These are phyloP conservation scores for Aspergillus tanneri DNA, from an alignment of 2,329 filamentous ascomycete genomes.

Conservation along the genomic window DNA sequence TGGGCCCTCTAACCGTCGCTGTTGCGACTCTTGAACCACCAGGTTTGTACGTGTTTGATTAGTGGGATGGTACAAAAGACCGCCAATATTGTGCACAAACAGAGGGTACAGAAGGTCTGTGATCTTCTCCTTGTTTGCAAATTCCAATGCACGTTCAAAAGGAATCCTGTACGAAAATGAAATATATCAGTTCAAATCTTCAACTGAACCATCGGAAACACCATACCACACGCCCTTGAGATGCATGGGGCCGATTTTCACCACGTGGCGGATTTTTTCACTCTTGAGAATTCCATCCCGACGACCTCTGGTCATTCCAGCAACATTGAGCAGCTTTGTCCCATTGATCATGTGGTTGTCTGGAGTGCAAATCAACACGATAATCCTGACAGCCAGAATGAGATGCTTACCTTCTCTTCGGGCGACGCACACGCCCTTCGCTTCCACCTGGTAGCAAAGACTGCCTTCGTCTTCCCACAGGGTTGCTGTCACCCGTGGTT, in stretches of 20 bases:
- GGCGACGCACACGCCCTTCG: slow-evolving; percentile 91
- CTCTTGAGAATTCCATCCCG: slow-evolving; percentile 96
- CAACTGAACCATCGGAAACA: slow-evolving; percentile 37
- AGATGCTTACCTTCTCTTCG: slow-evolving; percentile 75
- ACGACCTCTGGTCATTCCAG: slow-evolving; percentile 94
- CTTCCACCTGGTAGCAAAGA: slow-evolving; percentile 95
- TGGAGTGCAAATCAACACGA: slow-evolving; percentile 36
- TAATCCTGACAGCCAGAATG: too few species aligned
- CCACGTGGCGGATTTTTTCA: slow-evolving; percentile 93
- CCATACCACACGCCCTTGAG: slow-evolving; percentile 93
- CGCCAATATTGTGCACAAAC: slow-evolving; percentile 96
- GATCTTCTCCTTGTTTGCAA: slow-evolving; percentile 99
- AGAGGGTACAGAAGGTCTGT: slow-evolving; percentile 92
- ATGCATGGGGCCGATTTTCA: slow-evolving; percentile 99
- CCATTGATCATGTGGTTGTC: slow-evolving; percentile 99
- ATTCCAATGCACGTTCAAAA: slow-evolving; percentile 94
- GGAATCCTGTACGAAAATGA: slow-evolving; percentile 70
- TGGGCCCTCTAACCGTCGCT: slow-evolving; percentile 65
- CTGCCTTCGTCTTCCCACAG: slow-evolving; percentile 98
- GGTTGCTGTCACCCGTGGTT: slow-evolving; percentile 92
- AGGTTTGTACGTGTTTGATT: slow-evolving; percentile 80
- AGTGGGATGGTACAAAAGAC: slow-evolving; percentile 81
- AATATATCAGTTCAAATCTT: slow-evolving; percentile 7
- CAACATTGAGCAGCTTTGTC: slow-evolving; percentile 93
- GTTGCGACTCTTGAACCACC: slow-evolving; percentile 80